phyloP scores from a whole-genome alignment of 192 early-diverging fungal species.

The Coemansia sp. region DNA sequence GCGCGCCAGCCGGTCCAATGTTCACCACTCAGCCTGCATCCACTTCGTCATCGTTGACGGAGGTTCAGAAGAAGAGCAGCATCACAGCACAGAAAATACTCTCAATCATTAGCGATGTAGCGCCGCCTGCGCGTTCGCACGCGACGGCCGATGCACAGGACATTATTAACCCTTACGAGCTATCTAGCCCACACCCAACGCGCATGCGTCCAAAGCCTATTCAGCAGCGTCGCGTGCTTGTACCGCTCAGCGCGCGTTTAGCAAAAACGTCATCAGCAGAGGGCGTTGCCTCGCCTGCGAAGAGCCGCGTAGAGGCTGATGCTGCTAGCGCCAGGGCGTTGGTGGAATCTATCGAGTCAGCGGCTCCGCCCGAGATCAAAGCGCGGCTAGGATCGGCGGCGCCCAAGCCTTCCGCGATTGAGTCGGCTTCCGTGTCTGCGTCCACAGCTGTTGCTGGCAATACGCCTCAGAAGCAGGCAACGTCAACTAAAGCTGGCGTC shows the following conservation, averaged over 20 bases:
- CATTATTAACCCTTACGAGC: conserved; percentile 39
- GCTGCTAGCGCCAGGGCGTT: conserved; percentile 12
- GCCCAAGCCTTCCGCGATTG: conserved; percentile 5
- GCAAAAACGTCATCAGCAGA: conserved; percentile 6
- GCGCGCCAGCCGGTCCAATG: conserved; percentile 4
- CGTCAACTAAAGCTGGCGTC: neutral
- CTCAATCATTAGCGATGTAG: conserved; percentile 43
- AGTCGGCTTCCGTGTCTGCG: neutral
- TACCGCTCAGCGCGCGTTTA: conserved; percentile 30
- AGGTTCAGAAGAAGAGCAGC: conserved; percentile 23
- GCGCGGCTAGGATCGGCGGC: neutral
- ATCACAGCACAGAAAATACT: conserved; percentile 45
- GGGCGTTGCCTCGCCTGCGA: neutral
- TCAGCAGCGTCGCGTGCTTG: conserved; percentile 37
- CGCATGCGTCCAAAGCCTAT: conserved; percentile 27
- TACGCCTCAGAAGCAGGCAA: neutral
- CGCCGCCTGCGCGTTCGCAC: conserved; percentile 30
- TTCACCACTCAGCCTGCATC: conserved; percentile 3
- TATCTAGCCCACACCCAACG: conserved; percentile 30
- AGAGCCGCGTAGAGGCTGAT: conserved; percentile 3
- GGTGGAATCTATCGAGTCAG: conserved; percentile 39
- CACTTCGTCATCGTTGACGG: neutral
- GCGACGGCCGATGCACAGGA: conserved; percentile 10
- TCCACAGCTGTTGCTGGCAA: neutral
- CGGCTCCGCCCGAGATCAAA: conserved; percentile 40